Evolutionary conservation across 148 eudicot species (phyloP).

Genomic region (Cornus kousa): DNA sequence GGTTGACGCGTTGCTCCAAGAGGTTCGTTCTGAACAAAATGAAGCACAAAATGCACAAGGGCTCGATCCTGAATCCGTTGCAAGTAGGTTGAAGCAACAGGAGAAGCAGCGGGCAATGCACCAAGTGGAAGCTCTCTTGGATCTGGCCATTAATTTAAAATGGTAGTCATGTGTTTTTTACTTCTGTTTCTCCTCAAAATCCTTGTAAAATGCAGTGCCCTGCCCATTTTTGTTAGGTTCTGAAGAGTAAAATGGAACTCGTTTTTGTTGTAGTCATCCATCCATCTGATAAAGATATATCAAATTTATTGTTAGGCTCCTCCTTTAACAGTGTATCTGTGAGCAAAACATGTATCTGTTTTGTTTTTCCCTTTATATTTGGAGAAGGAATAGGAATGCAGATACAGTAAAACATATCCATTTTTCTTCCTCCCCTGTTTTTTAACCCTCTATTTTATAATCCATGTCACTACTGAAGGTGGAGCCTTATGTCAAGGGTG

Average conservation of each 20-base stretch:
- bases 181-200: not conserved
- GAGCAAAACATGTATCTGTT: no score
- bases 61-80: constrained; percentile 87
- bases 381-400: no score
- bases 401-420: no score
- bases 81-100: constrained; percentile 70
- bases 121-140: constrained; percentile 67
- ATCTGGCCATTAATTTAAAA: constrained; percentile 66
- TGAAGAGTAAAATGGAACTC: not conserved
- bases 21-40: constrained; percentile 53
- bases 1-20: constrained; percentile 69
- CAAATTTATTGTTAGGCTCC: no score
- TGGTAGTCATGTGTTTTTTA: constrained; percentile 37
- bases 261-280: not conserved
- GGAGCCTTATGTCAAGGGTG: no score
- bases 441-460: no score
- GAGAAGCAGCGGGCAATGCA: constrained; percentile 76
- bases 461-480: no score
- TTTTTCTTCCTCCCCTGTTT: no score
- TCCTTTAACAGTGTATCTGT: no score
- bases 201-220: not conserved
- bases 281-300: not conserved
- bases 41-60: constrained; percentile 35
- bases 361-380: no score
- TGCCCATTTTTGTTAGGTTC: not conserved